Conservation (phyloP, 2,329 filamentous ascomycete species). For the Verticillium tricorpus region DNA sequence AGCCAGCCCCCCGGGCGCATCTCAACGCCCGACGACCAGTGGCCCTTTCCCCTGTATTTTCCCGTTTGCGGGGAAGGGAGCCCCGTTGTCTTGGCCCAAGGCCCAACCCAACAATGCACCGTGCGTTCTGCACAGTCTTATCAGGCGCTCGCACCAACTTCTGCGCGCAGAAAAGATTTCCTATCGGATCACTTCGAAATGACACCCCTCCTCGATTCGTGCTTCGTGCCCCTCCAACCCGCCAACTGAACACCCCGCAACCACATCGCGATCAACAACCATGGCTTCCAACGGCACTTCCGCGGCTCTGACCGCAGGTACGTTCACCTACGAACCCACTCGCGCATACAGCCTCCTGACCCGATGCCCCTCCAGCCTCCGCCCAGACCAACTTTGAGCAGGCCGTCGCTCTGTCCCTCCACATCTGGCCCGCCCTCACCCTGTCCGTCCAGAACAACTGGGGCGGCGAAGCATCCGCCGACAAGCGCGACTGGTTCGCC, state of each 20-base stretch:
- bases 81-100: not conserved
- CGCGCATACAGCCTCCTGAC: not conserved
- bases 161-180: not conserved
- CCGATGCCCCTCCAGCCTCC: slow-evolving; percentile 34
- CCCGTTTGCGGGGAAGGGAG: not conserved
- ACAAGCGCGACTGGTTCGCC: slow-evolving; percentile 96
- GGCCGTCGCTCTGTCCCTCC: slow-evolving; percentile 76
- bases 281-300: slow-evolving; percentile 10
- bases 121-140: not conserved
- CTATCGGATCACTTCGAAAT: not conserved
- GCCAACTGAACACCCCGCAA: not conserved
- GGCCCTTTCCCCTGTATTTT: not conserved
- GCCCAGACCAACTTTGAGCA: slow-evolving; percentile 73
- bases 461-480: slow-evolving; percentile 76
- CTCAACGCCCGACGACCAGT: not conserved
- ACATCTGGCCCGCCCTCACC: slow-evolving; percentile 83
- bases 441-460: slow-evolving; percentile 83
- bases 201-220: not conserved
- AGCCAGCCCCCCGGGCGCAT: not conserved
- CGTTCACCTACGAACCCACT: not conserved
- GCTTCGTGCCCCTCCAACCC: not conserved
- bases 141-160: not conserved
- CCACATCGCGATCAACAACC: slow-evolving; percentile 4
- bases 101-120: not conserved
- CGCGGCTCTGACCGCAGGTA: slow-evolving; percentile 9